Conservation (phyloP, 2,329 filamentous ascomycete species). For the Colletotrichum lindemuthianum region DNA sequence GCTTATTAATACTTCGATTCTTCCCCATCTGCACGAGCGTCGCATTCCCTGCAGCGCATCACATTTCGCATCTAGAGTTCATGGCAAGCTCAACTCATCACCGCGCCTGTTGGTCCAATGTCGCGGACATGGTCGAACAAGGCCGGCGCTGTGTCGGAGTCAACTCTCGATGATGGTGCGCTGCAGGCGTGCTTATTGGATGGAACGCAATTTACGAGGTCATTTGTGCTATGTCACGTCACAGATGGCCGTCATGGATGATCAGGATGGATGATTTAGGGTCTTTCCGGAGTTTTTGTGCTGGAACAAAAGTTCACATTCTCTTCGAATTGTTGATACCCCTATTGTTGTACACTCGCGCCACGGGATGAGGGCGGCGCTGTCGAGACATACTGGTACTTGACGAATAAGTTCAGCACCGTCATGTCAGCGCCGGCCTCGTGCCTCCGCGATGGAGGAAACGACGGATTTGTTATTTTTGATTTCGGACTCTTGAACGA, state of each 20-base stretch:
- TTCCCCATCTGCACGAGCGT: constrained; percentile 27
- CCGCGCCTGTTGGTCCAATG: neutral
- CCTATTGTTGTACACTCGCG: constrained; percentile 33
- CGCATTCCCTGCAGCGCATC: constrained; percentile 13
- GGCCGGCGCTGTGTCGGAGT: too few relatives aligned
- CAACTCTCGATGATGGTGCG: too few relatives aligned
- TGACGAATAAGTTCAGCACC: too few relatives aligned
- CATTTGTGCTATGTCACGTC: neutral
- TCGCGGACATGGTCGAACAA: neutral
- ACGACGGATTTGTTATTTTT: constrained; percentile 30
- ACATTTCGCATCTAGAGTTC: neutral
- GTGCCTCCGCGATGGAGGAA: constrained; percentile 4
- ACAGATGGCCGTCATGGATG: neutral
- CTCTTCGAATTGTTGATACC: constrained; percentile 38
- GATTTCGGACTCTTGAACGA: constrained; percentile 14
- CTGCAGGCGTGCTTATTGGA: constrained; percentile 22
- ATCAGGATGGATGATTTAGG: constrained; percentile 30
- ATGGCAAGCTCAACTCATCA: constrained; percentile 3
- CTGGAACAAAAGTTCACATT: constrained; percentile 36
- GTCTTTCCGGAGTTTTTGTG: constrained; percentile 33
- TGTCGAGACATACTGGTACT: neutral
- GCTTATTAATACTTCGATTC: constrained; percentile 33
- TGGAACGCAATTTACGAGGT: constrained; percentile 27
- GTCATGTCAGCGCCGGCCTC: neutral
- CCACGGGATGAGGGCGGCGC: neutral